Percentiles rank a stretch among this genome's conserved stretches.
Conservation (phyloP, 2,329 filamentous ascomycete genomes). For the Bipolaris cookei region DNA sequence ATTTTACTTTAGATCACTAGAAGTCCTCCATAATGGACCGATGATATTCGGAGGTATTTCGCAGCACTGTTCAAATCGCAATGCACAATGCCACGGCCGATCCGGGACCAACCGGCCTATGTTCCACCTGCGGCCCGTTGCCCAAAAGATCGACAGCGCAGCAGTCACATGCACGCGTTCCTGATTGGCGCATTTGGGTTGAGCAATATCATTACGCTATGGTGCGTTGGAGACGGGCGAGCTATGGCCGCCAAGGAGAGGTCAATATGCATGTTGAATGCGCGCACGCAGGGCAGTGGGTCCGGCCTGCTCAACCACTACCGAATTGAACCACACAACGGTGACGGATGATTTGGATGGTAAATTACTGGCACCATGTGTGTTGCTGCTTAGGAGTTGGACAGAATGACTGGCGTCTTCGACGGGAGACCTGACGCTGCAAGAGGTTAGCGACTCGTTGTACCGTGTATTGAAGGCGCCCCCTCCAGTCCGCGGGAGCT, state of each 20-base stretch:
- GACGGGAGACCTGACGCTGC: conserved; percentile 1
- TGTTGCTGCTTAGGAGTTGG: background rate
- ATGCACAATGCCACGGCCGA: conserved; percentile 37
- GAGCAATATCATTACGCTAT: conserved; percentile 28
- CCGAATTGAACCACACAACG: conserved; percentile 42
- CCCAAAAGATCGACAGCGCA: conserved; percentile 1
- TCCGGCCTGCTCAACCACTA: conserved; percentile 42
- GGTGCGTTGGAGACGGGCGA: conserved; percentile 25
- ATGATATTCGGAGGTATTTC: too few relatives aligned
- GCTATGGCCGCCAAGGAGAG: conserved; percentile 32
- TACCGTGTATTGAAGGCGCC: background rate
- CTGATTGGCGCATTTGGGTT: conserved; percentile 11
- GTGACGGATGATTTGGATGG: background rate
- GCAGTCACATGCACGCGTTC: conserved; percentile 1
- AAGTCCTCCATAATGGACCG: too few relatives aligned
- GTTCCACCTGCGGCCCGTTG: conserved; percentile 18
- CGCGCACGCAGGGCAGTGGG: conserved; percentile 33
- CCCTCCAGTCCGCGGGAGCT: conserved; percentile 3
- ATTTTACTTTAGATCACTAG: too few relatives aligned
- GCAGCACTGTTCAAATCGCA: conserved; percentile 17
- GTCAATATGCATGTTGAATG: conserved; percentile 40
- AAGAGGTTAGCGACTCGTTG: background rate
- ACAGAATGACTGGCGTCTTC: background rate
- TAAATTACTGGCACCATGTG: background rate
- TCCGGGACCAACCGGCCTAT: conserved; percentile 4